phyloP scores from a whole-genome alignment of 1,284 basidiomycete species.

The Pholiota adiposa region DNA sequence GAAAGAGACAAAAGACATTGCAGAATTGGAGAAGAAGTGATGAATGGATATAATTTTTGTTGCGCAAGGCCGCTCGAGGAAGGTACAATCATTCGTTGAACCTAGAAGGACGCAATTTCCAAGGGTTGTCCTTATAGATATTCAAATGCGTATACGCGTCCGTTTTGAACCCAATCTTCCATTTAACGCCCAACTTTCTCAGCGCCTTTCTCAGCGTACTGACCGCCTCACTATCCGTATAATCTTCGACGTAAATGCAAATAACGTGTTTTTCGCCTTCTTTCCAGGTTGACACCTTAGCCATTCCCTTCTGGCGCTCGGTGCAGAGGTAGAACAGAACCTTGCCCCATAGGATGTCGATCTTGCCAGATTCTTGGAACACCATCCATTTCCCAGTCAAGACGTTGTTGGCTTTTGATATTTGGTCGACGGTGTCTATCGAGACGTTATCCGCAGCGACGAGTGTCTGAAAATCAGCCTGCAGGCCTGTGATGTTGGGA shows the following conservation, averaged over 20 bases:
- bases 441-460: constrained; percentile 29
- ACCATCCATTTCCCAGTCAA: constrained; percentile 41
- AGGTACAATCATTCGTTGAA: constrained; percentile 27
- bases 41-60: no score
- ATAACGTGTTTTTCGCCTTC: constrained; percentile 37
- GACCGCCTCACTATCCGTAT: constrained; percentile 36
- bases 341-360: constrained; percentile 39
- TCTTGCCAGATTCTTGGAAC: constrained; percentile 29
- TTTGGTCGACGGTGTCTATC: constrained; percentile 34
- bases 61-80: no score
- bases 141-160: constrained; percentile 42
- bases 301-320: constrained; percentile 25
- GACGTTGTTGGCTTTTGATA: constrained; percentile 34
- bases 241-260: constrained; percentile 41
- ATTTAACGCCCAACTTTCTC: constrained; percentile 33
- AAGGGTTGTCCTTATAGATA: constrained; percentile 41
- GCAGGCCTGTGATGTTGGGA: constrained; percentile 19
- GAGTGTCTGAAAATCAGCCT: constrained; percentile 26
- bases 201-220: constrained; percentile 33
- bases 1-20: neutral
- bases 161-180: constrained; percentile 43
- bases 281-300: constrained; percentile 39
- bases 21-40: no score
- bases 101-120: constrained; percentile 37
- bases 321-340: constrained; percentile 34